Percentiles rank a stretch among this genome's conserved stretches.
These are phyloP conservation scores for Alternaria gaisen DNA, from an alignment of 2,329 filamentous ascomycete species.

Conservation along the genomic window DNA sequence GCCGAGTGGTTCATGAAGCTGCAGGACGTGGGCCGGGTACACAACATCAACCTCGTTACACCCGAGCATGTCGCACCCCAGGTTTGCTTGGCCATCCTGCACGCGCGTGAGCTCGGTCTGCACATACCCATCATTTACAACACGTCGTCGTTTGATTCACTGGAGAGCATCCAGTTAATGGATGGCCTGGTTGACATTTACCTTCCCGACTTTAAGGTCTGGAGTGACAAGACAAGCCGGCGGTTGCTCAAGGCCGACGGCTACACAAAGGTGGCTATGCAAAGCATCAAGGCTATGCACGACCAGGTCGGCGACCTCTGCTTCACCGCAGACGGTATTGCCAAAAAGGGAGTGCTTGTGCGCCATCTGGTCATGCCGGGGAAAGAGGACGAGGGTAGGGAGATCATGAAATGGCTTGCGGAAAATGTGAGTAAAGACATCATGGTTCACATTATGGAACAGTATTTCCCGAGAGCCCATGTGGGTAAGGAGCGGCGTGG, in stretches of 20 bases:
- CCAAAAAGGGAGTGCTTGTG: constrained; percentile 78
- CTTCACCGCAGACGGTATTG: constrained; percentile 82
- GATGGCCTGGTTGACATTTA: constrained; percentile 87
- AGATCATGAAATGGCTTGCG: constrained; percentile 81
- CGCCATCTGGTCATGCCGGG: constrained; percentile 88
- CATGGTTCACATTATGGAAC: constrained; percentile 89
- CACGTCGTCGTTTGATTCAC: constrained; percentile 81
- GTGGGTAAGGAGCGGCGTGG: constrained; percentile 72
- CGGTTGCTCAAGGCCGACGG: constrained; percentile 80
- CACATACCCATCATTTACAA: constrained; percentile 83
- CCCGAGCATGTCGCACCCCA: constrained; percentile 89
- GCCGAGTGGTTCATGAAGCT: constrained; percentile 85
- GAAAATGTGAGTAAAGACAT: constrained; percentile 75
- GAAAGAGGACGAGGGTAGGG: constrained; percentile 73
- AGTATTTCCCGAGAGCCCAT: constrained; percentile 82
- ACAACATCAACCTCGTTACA: constrained; percentile 89
- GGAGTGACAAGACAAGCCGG: constrained; percentile 71
- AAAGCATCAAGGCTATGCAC: constrained; percentile 83
- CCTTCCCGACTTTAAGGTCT: constrained; percentile 88
- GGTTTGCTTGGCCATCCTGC: constrained; percentile 77
- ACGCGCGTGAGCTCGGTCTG: constrained; percentile 74
- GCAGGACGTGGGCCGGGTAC: constrained; percentile 79
- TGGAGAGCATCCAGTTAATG: constrained; percentile 74
- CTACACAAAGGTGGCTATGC: constrained; percentile 75
- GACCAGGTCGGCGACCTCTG: constrained; percentile 82